phyloP scores from a whole-genome alignment of 805 yeast species.

The Sungouiozyma ichnusensis region DNA sequence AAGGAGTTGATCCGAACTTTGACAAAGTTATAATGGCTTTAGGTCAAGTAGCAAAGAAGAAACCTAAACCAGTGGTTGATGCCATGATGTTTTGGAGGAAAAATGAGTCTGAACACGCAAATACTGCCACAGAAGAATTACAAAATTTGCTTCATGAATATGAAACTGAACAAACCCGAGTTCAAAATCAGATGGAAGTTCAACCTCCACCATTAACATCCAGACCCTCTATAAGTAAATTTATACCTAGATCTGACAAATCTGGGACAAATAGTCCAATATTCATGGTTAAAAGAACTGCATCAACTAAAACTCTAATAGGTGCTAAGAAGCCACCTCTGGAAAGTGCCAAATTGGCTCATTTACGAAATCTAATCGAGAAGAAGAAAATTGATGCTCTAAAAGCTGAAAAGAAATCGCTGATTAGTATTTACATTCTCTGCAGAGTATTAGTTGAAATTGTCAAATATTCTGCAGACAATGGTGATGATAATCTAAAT shows the following conservation, averaged over 20 bases:
- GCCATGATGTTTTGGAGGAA: constrained; percentile 98
- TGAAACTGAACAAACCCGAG: constrained; percentile 14
- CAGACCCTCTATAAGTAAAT: background rate
- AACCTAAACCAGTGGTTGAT: constrained; percentile 93
- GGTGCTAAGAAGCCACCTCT: constrained; percentile 11
- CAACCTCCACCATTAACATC: constrained; percentile 1
- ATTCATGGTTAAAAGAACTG: constrained; percentile 38
- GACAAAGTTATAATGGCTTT: constrained; percentile 78
- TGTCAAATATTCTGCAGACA: constrained; percentile 73
- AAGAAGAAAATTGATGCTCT: constrained; percentile 54
- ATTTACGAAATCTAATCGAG: constrained; percentile 30
- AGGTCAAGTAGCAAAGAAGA: constrained; percentile 81
- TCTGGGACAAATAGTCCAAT: constrained; percentile 16
- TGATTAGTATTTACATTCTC: constrained; percentile 76
- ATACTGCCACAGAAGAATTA: constrained; percentile 45
- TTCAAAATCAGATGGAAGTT: background rate
- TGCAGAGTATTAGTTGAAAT: constrained; percentile 91
- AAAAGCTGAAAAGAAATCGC: constrained; percentile 76
- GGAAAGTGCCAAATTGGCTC: constrained; percentile 52
- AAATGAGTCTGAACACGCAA: constrained; percentile 79
- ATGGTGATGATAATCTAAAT: constrained; percentile 66
- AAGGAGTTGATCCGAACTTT: constrained; percentile 77
- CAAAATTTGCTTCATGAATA: constrained; percentile 34
- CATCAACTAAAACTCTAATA: constrained; percentile 35
- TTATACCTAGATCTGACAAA: constrained; percentile 9